Base-by-base conservation (phyloP, 306 rosid species). In the Quercus berberidifolia region DNA sequence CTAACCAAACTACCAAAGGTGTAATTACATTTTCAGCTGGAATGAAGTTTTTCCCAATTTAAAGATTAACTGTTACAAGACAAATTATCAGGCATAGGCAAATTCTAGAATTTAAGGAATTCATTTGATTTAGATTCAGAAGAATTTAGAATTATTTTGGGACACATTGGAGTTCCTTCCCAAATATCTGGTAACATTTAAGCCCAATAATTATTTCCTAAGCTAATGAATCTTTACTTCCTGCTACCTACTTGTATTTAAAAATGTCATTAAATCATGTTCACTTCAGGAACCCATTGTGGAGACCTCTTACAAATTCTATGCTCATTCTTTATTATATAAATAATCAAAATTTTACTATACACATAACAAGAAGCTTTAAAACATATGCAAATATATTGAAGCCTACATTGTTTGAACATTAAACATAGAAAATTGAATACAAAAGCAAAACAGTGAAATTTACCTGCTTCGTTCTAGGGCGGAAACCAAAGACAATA, bases 401-500 rank as follows among this genome's bases (percentile, higher is more conserved):
- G 64, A 58, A n/a, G 23, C 21, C n/a, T 56, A 6, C 3, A 4
- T n/a, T 49, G 23, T n/a, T 67, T 0, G 52, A 38, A 19, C 17
- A 19, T 67, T 19, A 67, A 35, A 33, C 51, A 67, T 33, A 33
- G 70, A 15, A 35, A 31, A 67, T 4, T 7, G 25, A 19, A 67
- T 4, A 67, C 10, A n/a, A 13, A 2, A 67, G 10, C 25, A 35
- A 67, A 52, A 51, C 18, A 69, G 67, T 30, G 71, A 74, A 85
- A 83, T 69, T 76, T 77, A 95, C 99, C 99, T 95, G 96, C 79
- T 93, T 93, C 64, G 99, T 93, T 77, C 83, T 86, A 77, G 98
- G 93, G 77, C 92, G 93, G 85, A 95, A 95, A 78, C 96, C 94
- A 84, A 95, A 95, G 80, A 95, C 93, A 21, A 95, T 78, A 52